Percentiles rank a stretch among this genome's conserved stretches.
Conservation (phyloP, 768 basidiomycete genomes). For the Lactarius akahatsu region DNA sequence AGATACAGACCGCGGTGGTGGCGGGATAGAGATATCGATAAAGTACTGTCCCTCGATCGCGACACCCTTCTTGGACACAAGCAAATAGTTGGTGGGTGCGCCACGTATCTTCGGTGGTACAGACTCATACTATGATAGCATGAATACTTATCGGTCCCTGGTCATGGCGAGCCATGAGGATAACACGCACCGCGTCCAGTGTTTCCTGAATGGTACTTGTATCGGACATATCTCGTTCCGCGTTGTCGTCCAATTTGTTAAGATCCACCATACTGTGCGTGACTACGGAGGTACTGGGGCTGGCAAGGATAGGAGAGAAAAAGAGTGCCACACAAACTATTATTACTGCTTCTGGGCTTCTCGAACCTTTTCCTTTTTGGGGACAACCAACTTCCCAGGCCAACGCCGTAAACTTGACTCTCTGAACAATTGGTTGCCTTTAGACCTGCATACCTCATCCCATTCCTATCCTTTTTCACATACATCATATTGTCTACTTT, state of each 20-base stretch:
- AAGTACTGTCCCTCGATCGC: slow-evolving; percentile 8
- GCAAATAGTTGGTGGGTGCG: slow-evolving; percentile 8
- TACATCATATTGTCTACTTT: too few species aligned
- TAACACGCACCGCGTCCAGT: background rate
- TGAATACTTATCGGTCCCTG: background rate
- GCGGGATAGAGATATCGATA: slow-evolving; percentile 13
- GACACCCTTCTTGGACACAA: background rate
- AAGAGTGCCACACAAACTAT: too few species aligned
- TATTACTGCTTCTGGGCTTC: background rate
- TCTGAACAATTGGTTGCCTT: too few species aligned
- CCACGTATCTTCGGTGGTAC: background rate
- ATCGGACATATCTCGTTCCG: background rate
- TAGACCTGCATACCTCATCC: too few species aligned
- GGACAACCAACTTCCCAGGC: too few species aligned
- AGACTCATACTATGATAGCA: background rate
- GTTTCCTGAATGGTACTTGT: background rate
- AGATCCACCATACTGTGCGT: background rate
- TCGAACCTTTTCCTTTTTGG: too few species aligned
- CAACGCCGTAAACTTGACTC: too few species aligned
- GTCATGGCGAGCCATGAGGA: background rate
- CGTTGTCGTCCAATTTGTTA: background rate
- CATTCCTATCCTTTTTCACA: too few species aligned
- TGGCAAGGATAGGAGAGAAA: background rate
- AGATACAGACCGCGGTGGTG: background rate
- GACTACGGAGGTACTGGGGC: background rate